Evolutionary conservation across 495 filamentous ascomycete genomes (phyloP).

Genomic region (Amorphotheca resinae): DNA sequence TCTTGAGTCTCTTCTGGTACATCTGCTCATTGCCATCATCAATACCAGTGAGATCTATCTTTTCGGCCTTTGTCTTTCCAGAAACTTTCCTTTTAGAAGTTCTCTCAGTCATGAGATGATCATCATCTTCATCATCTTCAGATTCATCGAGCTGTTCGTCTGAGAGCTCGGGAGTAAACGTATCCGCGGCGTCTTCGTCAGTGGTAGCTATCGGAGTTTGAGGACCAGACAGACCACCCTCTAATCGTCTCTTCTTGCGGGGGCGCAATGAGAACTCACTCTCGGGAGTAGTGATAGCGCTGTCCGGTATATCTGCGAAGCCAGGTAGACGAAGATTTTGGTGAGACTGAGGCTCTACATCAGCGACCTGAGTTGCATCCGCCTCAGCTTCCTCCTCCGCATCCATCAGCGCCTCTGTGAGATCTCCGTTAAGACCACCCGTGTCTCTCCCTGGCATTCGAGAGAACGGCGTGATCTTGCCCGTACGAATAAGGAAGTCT

Average conservation of each 20-base stretch:
- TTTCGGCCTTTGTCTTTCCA: conserved; percentile 27
- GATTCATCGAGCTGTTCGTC: conserved; percentile 14
- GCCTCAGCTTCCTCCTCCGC: conserved; percentile 54
- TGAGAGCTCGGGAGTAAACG: conserved; percentile 6
- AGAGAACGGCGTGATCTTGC: conserved; percentile 94
- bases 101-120: conserved; percentile 29
- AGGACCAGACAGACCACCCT: not conserved
- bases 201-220: not conserved
- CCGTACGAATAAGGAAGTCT: conserved; percentile 86
- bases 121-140: conserved; percentile 30
- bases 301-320: conserved; percentile 42
- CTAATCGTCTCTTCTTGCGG: conserved; percentile 29
- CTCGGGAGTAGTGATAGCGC: conserved; percentile 23
- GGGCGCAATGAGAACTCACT: conserved; percentile 38
- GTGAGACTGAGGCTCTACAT: conserved; percentile 51
- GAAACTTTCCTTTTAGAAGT: conserved; percentile 21
- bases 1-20: conserved; percentile 63
- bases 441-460: conserved; percentile 44
- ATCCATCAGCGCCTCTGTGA: conserved; percentile 62
- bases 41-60: conserved; percentile 59
- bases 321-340: conserved; percentile 71
- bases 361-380: conserved; percentile 23
- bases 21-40: conserved; percentile 86
- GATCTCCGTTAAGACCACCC: conserved; percentile 43
- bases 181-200: conserved; percentile 9